A percentile compares a stretch with the other conserved stretches of the same genome.
These are phyloP conservation scores for Nissolia schottii DNA, from an alignment of 306 rosid species.

Conservation along the genomic window DNA sequence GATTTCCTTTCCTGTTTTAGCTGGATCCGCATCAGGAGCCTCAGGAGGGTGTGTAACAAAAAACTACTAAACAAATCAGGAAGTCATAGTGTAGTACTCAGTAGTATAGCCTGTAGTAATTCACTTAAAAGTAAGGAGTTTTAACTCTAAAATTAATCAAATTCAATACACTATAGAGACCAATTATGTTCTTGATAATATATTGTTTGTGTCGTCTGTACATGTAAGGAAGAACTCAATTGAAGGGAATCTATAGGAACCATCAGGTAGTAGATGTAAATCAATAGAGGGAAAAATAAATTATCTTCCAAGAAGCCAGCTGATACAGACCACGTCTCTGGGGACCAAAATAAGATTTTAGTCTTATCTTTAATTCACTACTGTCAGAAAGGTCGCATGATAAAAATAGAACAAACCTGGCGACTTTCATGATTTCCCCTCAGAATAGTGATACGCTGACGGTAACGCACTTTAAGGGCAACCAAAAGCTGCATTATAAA, in stretches of 20 bases:
- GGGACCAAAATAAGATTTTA: background rate
- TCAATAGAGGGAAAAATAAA: background rate
- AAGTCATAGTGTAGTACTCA: background rate
- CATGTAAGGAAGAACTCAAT: background rate
- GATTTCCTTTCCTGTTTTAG: too few relatives aligned
- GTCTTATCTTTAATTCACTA: background rate
- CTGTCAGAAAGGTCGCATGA: background rate
- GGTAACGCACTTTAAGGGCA: conserved; percentile 89
- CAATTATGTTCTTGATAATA: background rate
- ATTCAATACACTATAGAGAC: background rate
- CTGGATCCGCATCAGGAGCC: too few relatives aligned
- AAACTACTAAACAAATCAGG: background rate
- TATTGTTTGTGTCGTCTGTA: background rate
- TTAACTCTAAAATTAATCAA: background rate
- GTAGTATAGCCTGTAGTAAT: background rate
- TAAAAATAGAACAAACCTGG: conserved; percentile 54
- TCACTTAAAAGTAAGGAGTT: background rate
- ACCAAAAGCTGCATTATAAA: conserved; percentile 73
- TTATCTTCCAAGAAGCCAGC: background rate
- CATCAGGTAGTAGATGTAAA: background rate
- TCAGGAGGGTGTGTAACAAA: too few relatives aligned
- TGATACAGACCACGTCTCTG: background rate
- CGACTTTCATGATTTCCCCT: conserved; percentile 99
- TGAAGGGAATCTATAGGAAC: background rate
- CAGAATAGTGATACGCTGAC: conserved; percentile 87